Conservation (phyloP, 345 rosid species). For the Citrus glauca region DNA sequence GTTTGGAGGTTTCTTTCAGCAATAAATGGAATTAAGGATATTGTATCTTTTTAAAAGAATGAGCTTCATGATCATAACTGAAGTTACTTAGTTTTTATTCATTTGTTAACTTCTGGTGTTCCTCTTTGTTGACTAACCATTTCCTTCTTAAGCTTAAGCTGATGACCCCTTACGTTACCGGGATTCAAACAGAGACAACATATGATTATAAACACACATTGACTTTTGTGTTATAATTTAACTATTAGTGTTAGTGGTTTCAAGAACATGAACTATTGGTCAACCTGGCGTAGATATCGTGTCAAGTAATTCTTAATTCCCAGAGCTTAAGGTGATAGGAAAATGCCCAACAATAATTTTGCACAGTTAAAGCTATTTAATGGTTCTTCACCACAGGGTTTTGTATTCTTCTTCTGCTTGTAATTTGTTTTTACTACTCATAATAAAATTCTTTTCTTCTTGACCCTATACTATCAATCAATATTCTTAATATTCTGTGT, state of each 20-base stretch:
- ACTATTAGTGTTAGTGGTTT: background rate
- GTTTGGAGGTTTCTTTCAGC: background rate
- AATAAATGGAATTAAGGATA: background rate
- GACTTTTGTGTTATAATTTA: background rate
- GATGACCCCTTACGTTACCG: background rate
- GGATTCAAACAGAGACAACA: background rate
- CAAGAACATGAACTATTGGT: background rate
- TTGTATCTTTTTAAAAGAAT: background rate
- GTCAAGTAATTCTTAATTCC: background rate
- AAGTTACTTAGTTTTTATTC: background rate
- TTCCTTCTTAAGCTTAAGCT: background rate
- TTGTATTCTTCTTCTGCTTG: background rate
- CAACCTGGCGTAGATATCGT: background rate
- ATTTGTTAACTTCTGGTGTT: background rate
- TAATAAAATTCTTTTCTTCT: background rate
- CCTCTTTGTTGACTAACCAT: background rate
- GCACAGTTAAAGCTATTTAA: background rate
- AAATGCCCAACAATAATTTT: background rate
- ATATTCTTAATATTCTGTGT: background rate
- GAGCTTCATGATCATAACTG: background rate
- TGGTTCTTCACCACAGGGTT: background rate
- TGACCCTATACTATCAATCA: background rate
- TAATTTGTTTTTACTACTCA: background rate
- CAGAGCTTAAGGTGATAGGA: background rate
- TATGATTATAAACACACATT: background rate